phyloP scores from a whole-genome alignment of 2,329 filamentous ascomycete genomes.

The Aschersonia sp. region DNA sequence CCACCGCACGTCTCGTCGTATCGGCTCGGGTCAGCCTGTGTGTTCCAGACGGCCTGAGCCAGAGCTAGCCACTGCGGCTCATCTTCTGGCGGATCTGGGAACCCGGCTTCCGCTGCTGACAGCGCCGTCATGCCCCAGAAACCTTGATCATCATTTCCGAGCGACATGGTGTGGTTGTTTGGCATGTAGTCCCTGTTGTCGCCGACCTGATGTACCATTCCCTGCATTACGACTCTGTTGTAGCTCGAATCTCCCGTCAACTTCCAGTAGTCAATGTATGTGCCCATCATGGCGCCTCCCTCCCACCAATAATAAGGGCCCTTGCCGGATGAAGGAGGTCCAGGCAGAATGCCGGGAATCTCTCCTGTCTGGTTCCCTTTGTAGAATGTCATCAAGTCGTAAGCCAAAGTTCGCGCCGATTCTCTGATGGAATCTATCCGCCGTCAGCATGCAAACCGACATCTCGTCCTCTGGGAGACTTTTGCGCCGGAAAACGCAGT shows the following conservation, averaged over 20 bases:
- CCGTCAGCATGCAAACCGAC: background rate
- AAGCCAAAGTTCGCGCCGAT: slow-evolving; percentile 30
- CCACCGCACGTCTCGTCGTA: slow-evolving; percentile 50
- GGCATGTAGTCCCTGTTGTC: slow-evolving; percentile 44
- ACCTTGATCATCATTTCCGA: slow-evolving; percentile 57
- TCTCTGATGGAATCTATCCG: slow-evolving; percentile 27
- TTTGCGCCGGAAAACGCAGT: background rate
- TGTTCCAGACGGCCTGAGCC: slow-evolving; percentile 56
- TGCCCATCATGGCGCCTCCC: slow-evolving; percentile 52
- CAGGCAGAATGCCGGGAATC: slow-evolving; percentile 41
- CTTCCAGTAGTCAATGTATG: slow-evolving; percentile 56
- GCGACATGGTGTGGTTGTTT: slow-evolving; percentile 38
- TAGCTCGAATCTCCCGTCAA: slow-evolving; percentile 49
- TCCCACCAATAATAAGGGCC: slow-evolving; percentile 65
- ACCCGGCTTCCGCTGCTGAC: slow-evolving; percentile 49
- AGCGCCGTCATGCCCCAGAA: slow-evolving; percentile 58
- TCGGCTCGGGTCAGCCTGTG: slow-evolving; percentile 42
- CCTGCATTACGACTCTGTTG: slow-evolving; percentile 41
- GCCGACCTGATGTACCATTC: slow-evolving; percentile 44
- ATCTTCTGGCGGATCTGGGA: slow-evolving; percentile 39
- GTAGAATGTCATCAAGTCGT: slow-evolving; percentile 36
- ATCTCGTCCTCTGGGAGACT: background rate
- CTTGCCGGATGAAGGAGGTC: slow-evolving; percentile 28
- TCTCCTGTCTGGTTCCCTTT: slow-evolving; percentile 33
- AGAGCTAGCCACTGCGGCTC: slow-evolving; percentile 48